phyloP scores from a whole-genome alignment of 1,284 basidiomycete species.

The Fistulinella cinereoalba region DNA sequence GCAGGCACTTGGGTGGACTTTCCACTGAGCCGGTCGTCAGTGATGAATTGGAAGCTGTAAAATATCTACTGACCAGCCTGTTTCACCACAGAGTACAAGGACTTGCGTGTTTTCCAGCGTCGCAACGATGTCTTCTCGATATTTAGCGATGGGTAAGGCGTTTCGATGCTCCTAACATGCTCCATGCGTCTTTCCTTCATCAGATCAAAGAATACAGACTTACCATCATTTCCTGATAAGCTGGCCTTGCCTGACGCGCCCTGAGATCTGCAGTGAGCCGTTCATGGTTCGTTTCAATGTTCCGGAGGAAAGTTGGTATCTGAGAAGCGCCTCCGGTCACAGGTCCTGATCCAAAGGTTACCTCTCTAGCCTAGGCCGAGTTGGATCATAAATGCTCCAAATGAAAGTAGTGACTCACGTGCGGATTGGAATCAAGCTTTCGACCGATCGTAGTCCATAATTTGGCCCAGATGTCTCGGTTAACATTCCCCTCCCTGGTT shows the following conservation, averaged over 20 bases:
- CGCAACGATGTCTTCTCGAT: constrained; percentile 74
- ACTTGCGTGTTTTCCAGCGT: constrained; percentile 80
- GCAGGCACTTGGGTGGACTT: constrained; percentile 98
- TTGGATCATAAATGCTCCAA: constrained; percentile 2
- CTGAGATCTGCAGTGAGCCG: constrained; percentile 60
- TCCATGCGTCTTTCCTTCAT: constrained; percentile 2
- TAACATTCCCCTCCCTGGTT: constrained; percentile 58
- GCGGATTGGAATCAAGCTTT: constrained; percentile 46
- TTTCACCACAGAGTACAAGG: constrained; percentile 94
- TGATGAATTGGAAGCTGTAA: neutral
- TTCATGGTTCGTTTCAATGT: constrained; percentile 37
- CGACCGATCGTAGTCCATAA: constrained; percentile 60
- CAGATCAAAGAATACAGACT: constrained; percentile 28
- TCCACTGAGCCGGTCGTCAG: constrained; percentile 54
- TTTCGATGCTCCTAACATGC: constrained; percentile 61
- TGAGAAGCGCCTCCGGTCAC: constrained; percentile 18
- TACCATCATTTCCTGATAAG: constrained; percentile 89
- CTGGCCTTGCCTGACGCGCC: constrained; percentile 54
- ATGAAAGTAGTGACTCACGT: constrained; percentile 37
- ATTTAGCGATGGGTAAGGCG: constrained; percentile 83
- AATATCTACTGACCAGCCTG: constrained; percentile 71
- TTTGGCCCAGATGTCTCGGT: constrained; percentile 70
- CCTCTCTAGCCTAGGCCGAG: constrained; percentile 29
- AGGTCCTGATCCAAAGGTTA: constrained; percentile 28
- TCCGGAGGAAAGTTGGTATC: constrained; percentile 16